Evolutionary conservation across 2,329 filamentous ascomycete genomes (phyloP).

Genomic region (Epichloe typhina): DNA sequence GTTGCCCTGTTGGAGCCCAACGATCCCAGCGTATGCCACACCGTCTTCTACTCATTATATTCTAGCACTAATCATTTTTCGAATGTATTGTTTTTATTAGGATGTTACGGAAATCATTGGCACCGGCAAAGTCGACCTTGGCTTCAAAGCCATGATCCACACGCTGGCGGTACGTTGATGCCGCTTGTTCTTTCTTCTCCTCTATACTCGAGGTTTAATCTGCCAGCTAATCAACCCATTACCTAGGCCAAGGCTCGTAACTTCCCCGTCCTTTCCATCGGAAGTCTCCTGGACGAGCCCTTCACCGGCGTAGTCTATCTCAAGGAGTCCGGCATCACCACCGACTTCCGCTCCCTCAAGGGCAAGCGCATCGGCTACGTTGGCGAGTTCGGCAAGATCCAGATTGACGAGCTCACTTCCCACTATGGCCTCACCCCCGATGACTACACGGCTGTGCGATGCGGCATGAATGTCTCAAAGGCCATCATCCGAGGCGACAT

Average conservation of each 20-base stretch:
- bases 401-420: slow-evolving; percentile 68
- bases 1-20: slow-evolving; percentile 68
- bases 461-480: slow-evolving; percentile 70
- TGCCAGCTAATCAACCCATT: no score
- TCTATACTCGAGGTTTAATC: no score
- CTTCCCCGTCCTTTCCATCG: slow-evolving; percentile 61
- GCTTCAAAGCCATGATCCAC: slow-evolving; percentile 78
- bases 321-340: slow-evolving; percentile 59
- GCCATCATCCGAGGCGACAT: slow-evolving; percentile 62
- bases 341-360: slow-evolving; percentile 61
- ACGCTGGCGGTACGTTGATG: slow-evolving; percentile 48
- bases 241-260: slow-evolving; percentile 56
- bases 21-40: slow-evolving; percentile 49
- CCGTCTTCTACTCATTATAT: not conserved
- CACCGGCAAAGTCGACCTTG: slow-evolving; percentile 61
- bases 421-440: slow-evolving; percentile 61
- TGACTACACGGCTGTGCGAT: slow-evolving; percentile 66
- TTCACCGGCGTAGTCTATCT: slow-evolving; percentile 71
- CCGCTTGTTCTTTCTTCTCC: not conserved
- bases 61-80: not conserved
- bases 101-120: slow-evolving; percentile 76
- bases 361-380: slow-evolving; percentile 70
- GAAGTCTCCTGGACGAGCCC: slow-evolving; percentile 64
- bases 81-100: slow-evolving; percentile 17
- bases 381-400: slow-evolving; percentile 71